Base-by-base conservation (phyloP, 2,329 filamentous ascomycete species). In the Pyricularia sp. region DNA sequence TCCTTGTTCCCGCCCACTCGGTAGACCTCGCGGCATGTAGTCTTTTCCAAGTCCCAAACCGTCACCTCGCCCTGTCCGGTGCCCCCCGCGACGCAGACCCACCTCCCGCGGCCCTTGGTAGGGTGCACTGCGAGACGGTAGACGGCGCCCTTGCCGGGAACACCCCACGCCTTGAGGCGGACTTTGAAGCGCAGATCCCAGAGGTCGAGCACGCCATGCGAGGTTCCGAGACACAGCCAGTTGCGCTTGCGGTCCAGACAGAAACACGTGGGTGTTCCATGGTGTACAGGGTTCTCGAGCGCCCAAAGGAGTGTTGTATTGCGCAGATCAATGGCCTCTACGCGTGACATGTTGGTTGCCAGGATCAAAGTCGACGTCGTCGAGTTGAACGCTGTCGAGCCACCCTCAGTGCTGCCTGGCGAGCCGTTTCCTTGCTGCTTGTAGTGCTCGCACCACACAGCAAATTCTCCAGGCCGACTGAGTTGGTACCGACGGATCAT, bases 121-220 rank as follows among this genome's bases (percentile, higher is more conserved):
- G 92, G 91, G 71, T 96, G 91, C 0, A 96, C 80, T 65, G 85
- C 82, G 19, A 99, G 81, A 35, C 91, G 84, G 70, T 93, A 88
- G 67, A 97, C 91, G 22, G 90, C 82, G 1, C 88, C 86, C 66
- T 90, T 90, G 26, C 90, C 91, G 0, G 90, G 87, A 31, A 97
- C 83, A 0, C 91, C 91, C 91, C 93, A 97, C 16, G 88, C 90
- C 73, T 90, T 92, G 28, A 97, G 79, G 26, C 91, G 85, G 70
- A 97, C 84, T 69, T 87, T 89, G 80, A 99, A 99, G n/a, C 94
- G 88, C 55, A 99, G 81, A 75, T 99, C 94, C 94, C 94, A 99
- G 1, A 99, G 82, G 72, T 96, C 90, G 8, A 99, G 80, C 31
- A 97, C 88, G 44, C 96, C 94, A 73, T 97, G 93, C 0, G 91